Evolutionary conservation across 2,329 filamentous ascomycete genomes (phyloP), one percentile per base, ranked within the genome.

Genomic region (Eurotiales sp.): DNA sequence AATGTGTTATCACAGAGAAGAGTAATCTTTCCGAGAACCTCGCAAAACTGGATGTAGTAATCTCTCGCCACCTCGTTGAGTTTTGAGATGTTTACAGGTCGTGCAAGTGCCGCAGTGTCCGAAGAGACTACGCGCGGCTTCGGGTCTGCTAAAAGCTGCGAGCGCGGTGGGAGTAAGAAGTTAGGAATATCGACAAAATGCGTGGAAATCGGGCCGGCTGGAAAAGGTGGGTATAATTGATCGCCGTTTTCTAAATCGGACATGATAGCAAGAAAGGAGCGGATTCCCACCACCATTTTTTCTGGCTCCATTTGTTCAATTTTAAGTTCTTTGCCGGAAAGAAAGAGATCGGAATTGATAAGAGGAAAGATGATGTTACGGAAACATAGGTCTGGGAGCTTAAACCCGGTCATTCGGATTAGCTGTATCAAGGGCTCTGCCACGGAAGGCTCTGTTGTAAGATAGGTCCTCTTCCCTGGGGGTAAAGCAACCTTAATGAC

Each of bases 1-100:
- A 99, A 99, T 0, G 92, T 88, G 61, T 96, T 93, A 68, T 99
- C 93, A 69, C 93, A 99, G 29, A 97, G 86, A 40, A 97, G 87
- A 2, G 91, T 96, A 51, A 99, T 95, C 66, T 96, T 95, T 22
- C 92, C 93, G 7, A 99, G 75, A 21, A 99, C 92, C 66, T 96
- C 90, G 65, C 92, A 97, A 61, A 99, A 99, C 47, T 87, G 86
- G 49, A 85, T 78, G 68, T 97, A 96, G 64, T 90, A 93, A 39
- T 93, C 88, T 61, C 85, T 86, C 0, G 89, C 85, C 19, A 84
- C 83, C 32, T 95, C 90, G 46, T 82, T 85, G 47, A 97, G 77
- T 17, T 76, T 77, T 7, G 75, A 70, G 5, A 77, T 79, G 59
- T 82, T 81, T 21, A 85, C 80, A 17, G 82, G 82, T 47, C 73